Evolutionary conservation across 2,329 filamentous ascomycete species (phyloP).

Genomic region (Harringtonia lauricola): DNA sequence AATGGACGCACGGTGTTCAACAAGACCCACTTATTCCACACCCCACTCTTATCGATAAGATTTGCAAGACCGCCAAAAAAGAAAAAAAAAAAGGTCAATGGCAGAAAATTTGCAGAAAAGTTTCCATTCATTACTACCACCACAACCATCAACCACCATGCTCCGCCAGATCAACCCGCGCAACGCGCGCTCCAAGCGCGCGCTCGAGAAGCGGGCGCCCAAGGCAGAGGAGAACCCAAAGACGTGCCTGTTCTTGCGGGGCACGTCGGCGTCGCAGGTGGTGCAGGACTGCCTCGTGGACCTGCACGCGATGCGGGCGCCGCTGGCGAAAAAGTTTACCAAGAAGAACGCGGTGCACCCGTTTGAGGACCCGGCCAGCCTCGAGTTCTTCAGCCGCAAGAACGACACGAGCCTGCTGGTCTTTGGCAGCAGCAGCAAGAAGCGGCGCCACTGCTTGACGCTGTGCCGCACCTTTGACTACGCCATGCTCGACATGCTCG

Average conservation of each 20-base stretch:
- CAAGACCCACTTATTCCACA: no score
- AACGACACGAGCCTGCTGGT: constrained; percentile 70
- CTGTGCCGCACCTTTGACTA: constrained; percentile 72
- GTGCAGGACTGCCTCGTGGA: constrained; percentile 77
- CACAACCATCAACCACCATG: constrained; percentile 2
- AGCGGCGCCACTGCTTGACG: constrained; percentile 85
- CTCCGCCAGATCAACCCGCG: constrained; percentile 35
- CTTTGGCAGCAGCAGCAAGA: constrained; percentile 82
- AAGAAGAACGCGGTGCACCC: constrained; percentile 90
- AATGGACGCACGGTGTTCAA: no score
- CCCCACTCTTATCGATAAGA: no score
- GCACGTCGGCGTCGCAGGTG: constrained; percentile 73
- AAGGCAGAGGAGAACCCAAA: constrained; percentile 86
- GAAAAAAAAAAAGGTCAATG: no score
- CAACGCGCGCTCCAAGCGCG: constrained; percentile 84
- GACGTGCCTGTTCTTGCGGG: constrained; percentile 78
- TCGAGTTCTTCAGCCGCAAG: constrained; percentile 85
- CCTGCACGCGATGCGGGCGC: constrained; percentile 73
- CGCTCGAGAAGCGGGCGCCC: constrained; percentile 84
- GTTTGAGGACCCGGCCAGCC: constrained; percentile 58
- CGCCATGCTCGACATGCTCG: constrained; percentile 90
- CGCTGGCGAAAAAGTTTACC: constrained; percentile 78
- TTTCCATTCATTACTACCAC: no score
- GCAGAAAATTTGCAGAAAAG: no score
- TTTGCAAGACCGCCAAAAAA: no score